A percentile compares a stretch with the other conserved stretches of the same genome.
phyloP scores from a whole-genome alignment of 2,329 filamentous ascomycete species.

The Penicillium sp. region DNA sequence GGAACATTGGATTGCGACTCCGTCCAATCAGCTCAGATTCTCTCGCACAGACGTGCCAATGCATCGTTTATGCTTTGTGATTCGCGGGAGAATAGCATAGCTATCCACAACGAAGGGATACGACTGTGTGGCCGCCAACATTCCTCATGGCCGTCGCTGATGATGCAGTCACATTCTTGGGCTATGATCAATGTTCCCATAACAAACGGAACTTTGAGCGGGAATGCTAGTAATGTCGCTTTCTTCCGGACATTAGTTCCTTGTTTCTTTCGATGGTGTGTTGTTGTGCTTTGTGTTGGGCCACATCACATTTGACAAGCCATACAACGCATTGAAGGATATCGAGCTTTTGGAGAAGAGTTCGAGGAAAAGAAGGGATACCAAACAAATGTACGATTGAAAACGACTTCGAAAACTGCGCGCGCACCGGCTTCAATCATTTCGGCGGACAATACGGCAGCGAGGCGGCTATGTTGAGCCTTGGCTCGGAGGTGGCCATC shows the following conservation, averaged over 20 bases:
- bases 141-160: conserved; percentile 27
- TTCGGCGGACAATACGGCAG: neutral
- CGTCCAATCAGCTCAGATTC: conserved; percentile 2
- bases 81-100: neutral
- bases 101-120: conserved; percentile 4
- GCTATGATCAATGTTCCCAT: conserved; percentile 24
- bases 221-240: conserved; percentile 6
- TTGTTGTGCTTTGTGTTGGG: conserved; percentile 1
- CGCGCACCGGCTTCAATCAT: neutral
- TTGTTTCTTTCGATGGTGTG: neutral
- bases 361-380: neutral
- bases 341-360: neutral
- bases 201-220: conserved; percentile 29
- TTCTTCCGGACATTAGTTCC: conserved; percentile 2
- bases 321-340: neutral
- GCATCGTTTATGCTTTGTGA: neutral
- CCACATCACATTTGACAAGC: neutral
- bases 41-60: neutral
- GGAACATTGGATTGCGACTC: neutral
- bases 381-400: conserved; percentile 13
- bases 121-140: conserved; percentile 25
- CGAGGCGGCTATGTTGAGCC: conserved; percentile 31
- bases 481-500: conserved; percentile 36
- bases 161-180: conserved; percentile 35
- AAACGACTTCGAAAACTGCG: neutral